Base-by-base conservation (phyloP, 129 eudicot species). In the Chrysanthemum makinoi region DNA sequence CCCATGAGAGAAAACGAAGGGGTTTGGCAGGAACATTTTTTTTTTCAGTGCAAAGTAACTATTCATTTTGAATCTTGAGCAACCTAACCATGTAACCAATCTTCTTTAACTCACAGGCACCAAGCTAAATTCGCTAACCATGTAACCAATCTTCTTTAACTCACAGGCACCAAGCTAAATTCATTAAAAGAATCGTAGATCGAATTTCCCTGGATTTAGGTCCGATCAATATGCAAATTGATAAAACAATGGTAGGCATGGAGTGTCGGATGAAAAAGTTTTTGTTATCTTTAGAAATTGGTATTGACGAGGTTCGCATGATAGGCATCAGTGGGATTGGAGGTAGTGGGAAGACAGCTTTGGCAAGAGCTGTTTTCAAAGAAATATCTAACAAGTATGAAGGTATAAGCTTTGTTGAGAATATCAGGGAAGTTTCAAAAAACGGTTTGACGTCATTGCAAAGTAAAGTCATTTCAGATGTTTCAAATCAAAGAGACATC, bases 281-380 rank as follows among this genome's bases (percentile, higher is more conserved):
- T 0, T 4, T 13, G 1, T 30, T 24, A 6, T 14, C 7, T 15
- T 2, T 62, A 12, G 13, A 33, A 24, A 15, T 2, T 1, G 2
- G 48, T 62, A 2, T 0, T 0, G 19, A 62, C 9, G 24, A 62
- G 15, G 50, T 62, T 5, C 68, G 20, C 51, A 62, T 62, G 50
- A 62, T 62, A 20, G 68, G 68, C 5, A 62, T 62, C 0, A 15
- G 6, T 48, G 68, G 68, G 50, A 62, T 62, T 10, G 68, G 68
- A 62, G 68, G 68, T 62, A 19, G 2, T 28, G 66, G 66, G 7
- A 61, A 61, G 47, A 61, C 47, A 2, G 12, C 64, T 22, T 59
- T 59, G 64, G 64, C 64, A 4, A 59, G 64, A 59, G 64, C 64
- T 59, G 6, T 59, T n/a, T n/a, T n/a, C n/a, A n/a, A n/a, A n/a